These are phyloP conservation scores for Aaosphaeria pasadenensis DNA, from an alignment of 2,329 filamentous ascomycete species.

Conservation along the genomic window DNA sequence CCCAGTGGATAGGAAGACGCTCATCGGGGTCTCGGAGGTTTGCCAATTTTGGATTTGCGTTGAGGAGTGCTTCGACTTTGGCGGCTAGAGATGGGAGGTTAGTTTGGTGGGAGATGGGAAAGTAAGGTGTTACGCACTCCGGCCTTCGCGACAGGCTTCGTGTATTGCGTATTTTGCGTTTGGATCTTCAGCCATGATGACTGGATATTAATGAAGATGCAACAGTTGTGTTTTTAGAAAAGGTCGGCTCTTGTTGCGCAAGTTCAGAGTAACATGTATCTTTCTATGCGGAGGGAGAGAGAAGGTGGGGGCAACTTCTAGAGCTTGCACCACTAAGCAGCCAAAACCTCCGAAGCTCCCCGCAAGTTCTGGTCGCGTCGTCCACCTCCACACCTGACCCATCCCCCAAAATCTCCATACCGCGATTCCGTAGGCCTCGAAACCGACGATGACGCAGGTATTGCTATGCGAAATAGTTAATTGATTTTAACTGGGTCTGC, in stretches of 20 bases:
- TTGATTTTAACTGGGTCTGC: no score
- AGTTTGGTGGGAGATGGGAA: conserved; percentile 3
- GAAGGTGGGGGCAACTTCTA: no score
- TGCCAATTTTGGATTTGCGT: conserved; percentile 75
- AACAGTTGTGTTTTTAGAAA: no score
- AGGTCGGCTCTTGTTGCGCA: no score
- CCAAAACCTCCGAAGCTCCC: neutral
- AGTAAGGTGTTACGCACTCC: conserved; percentile 55
- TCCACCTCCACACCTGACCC: neutral
- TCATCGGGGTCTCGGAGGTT: conserved; percentile 77
- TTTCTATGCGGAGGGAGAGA: no score
- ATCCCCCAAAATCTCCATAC: no score
- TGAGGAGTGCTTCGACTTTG: conserved; percentile 71
- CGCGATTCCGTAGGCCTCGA: no score
- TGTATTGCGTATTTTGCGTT: conserved; percentile 76
- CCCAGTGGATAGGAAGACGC: conserved; percentile 92
- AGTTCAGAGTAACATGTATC: no score
- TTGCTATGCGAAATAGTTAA: no score
- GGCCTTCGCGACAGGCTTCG: conserved; percentile 80
- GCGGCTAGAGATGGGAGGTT: conserved; percentile 49
- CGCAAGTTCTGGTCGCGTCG: neutral
- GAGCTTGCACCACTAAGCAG: no score
- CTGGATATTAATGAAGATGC: neutral
- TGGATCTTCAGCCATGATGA: conserved; percentile 12
- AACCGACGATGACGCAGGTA: no score